phyloP scores from a whole-genome alignment of 2,329 filamentous ascomycete genomes.

The Fusarium odoratissimum region DNA sequence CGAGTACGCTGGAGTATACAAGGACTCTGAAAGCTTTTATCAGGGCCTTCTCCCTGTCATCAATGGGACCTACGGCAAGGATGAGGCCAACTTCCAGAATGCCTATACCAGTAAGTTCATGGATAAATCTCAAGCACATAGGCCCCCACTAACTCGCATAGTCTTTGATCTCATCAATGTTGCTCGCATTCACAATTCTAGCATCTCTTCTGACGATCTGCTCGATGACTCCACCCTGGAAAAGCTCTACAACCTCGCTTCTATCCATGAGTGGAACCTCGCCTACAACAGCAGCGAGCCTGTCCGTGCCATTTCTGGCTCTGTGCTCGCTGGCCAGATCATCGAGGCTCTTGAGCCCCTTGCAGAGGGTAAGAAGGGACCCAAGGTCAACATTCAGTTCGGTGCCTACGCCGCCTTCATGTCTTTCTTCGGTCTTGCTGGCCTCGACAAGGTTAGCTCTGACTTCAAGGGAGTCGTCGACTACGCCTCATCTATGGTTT shows the following conservation, averaged over 20 bases:
- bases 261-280: constrained; percentile 83
- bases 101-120: constrained; percentile 67
- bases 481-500: constrained; percentile 84
- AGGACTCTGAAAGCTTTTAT: constrained; percentile 71
- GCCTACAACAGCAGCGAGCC: constrained; percentile 83
- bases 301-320: constrained; percentile 67
- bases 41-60: constrained; percentile 64
- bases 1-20: constrained; percentile 58
- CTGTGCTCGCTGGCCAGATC: constrained; percentile 67
- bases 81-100: constrained; percentile 66
- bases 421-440: constrained; percentile 71
- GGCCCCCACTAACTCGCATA: constrained; percentile 43
- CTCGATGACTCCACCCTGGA: constrained; percentile 69
- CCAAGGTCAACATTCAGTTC: constrained; percentile 65
- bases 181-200: constrained; percentile 68
- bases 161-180: constrained; percentile 72
- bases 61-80: constrained; percentile 61
- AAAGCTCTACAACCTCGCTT: constrained; percentile 78
- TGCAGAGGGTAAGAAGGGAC: constrained; percentile 53
- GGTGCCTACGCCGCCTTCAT: constrained; percentile 72
- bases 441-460: constrained; percentile 61
- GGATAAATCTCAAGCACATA: constrained; percentile 61
- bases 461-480: constrained; percentile 83
- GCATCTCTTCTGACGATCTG: constrained; percentile 68
- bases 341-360: constrained; percentile 64